phyloP scores from a whole-genome alignment of 2,329 filamentous ascomycete species.

The Alternaria rosae region DNA sequence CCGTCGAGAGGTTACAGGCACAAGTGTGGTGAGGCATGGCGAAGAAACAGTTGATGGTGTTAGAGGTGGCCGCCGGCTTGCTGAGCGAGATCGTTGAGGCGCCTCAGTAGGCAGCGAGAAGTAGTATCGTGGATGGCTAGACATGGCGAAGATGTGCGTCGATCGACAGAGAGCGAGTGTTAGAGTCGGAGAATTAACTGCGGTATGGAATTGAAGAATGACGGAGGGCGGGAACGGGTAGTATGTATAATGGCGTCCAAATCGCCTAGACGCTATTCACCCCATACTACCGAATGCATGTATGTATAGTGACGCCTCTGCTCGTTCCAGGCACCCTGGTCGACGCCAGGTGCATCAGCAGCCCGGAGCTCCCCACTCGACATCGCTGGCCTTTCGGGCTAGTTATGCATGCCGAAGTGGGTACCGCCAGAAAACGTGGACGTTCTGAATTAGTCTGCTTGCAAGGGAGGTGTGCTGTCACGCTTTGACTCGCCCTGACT shows the following conservation, averaged over 20 bases:
- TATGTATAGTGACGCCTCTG: constrained; percentile 39
- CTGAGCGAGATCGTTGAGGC: constrained; percentile 44
- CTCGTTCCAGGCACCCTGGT: constrained; percentile 42
- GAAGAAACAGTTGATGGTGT: constrained; percentile 57
- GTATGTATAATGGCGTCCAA: constrained; percentile 41
- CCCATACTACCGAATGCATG: constrained; percentile 45
- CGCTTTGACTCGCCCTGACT: constrained; percentile 47
- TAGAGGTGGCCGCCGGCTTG: constrained; percentile 53
- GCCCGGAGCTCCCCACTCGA: constrained; percentile 42
- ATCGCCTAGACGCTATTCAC: constrained; percentile 50
- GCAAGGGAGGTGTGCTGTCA: constrained; percentile 50
- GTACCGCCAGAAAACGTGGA: constrained; percentile 49
- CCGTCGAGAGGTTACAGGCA: constrained; percentile 49
- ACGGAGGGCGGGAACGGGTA: constrained; percentile 26
- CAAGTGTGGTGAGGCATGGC: constrained; percentile 53
- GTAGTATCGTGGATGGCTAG: constrained; percentile 47
- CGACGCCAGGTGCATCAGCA: constrained; percentile 45
- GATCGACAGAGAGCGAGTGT: constrained; percentile 16
- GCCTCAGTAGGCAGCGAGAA: constrained; percentile 49
- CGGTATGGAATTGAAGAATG: constrained; percentile 23
- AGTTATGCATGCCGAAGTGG: constrained; percentile 41
- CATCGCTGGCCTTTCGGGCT: constrained; percentile 39
- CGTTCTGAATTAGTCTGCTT: constrained; percentile 40
- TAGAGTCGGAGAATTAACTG: constrained; percentile 23
- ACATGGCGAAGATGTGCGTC: constrained; percentile 38